These are phyloP conservation scores for Candida morakotiae DNA, from an alignment of 805 yeast species.

Conservation along the genomic window DNA sequence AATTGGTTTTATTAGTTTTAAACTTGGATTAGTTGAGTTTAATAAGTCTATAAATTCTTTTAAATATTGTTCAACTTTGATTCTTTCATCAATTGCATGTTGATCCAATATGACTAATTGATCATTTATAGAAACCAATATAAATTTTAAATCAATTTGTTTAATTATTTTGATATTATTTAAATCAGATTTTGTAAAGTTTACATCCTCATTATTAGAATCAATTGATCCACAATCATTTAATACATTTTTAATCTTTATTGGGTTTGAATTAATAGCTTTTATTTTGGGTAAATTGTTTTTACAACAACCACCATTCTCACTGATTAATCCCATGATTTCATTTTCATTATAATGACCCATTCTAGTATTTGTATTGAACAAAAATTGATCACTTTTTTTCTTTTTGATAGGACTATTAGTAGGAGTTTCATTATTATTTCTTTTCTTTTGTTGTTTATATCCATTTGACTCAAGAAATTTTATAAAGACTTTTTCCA, in stretches of 20 bases:
- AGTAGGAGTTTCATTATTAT: neutral
- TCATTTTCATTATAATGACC: slow-evolving; percentile 6
- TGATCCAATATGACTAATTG: slow-evolving; percentile 58
- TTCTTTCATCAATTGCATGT: slow-evolving; percentile 82
- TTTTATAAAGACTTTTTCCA: slow-evolving; percentile 6
- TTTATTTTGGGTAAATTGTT: neutral
- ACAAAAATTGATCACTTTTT: slow-evolving; percentile 4
- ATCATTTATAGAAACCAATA: slow-evolving; percentile 36
- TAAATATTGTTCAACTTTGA: slow-evolving; percentile 53
- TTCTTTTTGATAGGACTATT: slow-evolving; percentile 5
- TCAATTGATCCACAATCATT: neutral
- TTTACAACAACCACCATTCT: neutral
- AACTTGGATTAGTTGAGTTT: slow-evolving; percentile 10
- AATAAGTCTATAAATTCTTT: slow-evolving; percentile 24
- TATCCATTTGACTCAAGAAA: slow-evolving; percentile 7
- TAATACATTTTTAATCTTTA: neutral
- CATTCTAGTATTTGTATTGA: slow-evolving; percentile 4
- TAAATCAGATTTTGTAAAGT: slow-evolving; percentile 16
- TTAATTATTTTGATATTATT: slow-evolving; percentile 32
- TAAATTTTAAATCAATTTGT: slow-evolving; percentile 65
- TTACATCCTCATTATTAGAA: neutral
- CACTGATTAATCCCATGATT: slow-evolving; percentile 3
- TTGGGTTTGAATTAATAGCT: neutral
- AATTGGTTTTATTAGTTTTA: slow-evolving; percentile 5
- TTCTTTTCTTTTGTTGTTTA: neutral